Evolutionary conservation across 177 flowering plant genomes (phyloP).

Genomic region (Vitis hybrid): DNA sequence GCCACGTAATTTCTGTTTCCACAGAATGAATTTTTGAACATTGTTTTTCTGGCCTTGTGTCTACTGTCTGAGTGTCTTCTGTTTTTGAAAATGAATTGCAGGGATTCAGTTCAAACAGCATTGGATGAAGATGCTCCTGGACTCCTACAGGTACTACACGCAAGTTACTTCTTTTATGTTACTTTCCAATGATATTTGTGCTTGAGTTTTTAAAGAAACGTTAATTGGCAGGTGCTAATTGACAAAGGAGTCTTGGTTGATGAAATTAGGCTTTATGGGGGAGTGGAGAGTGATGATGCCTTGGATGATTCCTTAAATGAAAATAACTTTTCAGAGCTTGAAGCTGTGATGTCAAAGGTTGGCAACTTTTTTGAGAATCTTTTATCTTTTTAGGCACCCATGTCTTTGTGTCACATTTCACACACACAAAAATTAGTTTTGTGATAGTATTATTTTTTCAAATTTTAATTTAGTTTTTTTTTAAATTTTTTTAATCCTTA

Average conservation of each 20-base stretch:
- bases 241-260: constrained; percentile 66
- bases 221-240: constrained; percentile 54
- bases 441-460: too few relatives aligned
- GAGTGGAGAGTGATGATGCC: constrained; percentile 45
- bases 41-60: not conserved
- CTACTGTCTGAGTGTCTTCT: not conserved
- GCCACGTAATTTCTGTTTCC: constrained; percentile 46
- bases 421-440: too few relatives aligned
- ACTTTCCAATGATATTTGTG: not conserved
- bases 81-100: constrained; percentile 29
- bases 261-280: constrained; percentile 85
- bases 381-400: constrained; percentile 1
- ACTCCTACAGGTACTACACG: constrained; percentile 62
- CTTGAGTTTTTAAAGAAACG: not conserved
- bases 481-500: too few relatives aligned
- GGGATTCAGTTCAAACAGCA: constrained; percentile 75
- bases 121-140: constrained; percentile 97
- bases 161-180: not conserved
- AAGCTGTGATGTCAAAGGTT: constrained; percentile 78
- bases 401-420: not conserved
- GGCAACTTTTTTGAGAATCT: not conserved
- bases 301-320: constrained; percentile 42
- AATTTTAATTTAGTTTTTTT: too few relatives aligned
- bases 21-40: not conserved
- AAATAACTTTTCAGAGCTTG: constrained; percentile 74